These are phyloP conservation scores for Ophiorrhiza pumila DNA, from an alignment of 257 asterid species.

Conservation along the genomic window DNA sequence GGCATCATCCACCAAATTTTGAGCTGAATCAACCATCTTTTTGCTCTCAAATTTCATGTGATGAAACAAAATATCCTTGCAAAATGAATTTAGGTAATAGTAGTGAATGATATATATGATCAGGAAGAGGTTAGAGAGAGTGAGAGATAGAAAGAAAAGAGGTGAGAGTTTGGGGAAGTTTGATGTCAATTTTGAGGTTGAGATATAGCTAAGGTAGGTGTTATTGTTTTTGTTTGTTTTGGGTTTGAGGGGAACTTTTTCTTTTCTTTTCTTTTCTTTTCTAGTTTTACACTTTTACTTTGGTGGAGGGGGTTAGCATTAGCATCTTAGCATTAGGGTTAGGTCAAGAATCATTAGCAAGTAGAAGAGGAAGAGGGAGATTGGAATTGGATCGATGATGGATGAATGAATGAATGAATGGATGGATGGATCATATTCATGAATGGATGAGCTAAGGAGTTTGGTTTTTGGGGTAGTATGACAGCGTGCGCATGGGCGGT, in stretches of 20 bases:
- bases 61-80: neutral
- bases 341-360: conserved; percentile 27
- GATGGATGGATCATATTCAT: neutral
- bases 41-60: conserved; percentile 31
- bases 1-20: conserved; percentile 21
- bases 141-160: conserved; percentile 23
- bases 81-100: conserved; percentile 15
- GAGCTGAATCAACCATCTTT: conserved; percentile 2
- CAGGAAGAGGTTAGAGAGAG: conserved; percentile 5
- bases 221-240: conserved; percentile 1
- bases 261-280: neutral
- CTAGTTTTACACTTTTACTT: neutral
- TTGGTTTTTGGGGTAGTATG: conserved; percentile 15
- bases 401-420: neutral
- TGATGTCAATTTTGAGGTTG: conserved; percentile 31
- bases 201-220: conserved; percentile 31
- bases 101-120: conserved; percentile 19
- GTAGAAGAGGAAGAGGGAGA: conserved; percentile 1
- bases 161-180: conserved; percentile 25
- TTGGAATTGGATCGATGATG: conserved; percentile 19
- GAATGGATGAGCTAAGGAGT: too few species aligned
- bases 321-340: conserved; percentile 59
- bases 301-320: neutral
- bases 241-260: neutral
- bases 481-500: conserved; percentile 47